Evolutionary conservation across 2,329 filamentous ascomycete genomes (phyloP).

Genomic region (Fusarium torreyae): DNA sequence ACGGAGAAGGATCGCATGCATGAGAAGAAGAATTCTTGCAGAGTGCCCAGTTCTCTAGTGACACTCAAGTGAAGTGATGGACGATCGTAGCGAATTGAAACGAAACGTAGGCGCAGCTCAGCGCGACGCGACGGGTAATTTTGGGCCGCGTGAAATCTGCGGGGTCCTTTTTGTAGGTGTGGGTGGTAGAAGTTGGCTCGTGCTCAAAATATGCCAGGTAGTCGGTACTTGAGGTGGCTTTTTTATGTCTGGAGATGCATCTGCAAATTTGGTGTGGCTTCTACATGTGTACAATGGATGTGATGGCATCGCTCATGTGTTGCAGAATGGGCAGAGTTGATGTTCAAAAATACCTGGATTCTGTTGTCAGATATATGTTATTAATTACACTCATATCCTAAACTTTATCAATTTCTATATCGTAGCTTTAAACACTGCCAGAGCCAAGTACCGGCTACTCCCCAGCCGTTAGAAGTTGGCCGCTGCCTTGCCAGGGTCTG

Average conservation of each 20-base stretch:
- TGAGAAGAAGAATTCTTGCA: background rate
- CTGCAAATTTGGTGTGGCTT: constrained; percentile 3
- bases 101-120: background rate
- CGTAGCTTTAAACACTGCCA: background rate
- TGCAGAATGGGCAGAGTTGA: background rate
- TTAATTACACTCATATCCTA: background rate
- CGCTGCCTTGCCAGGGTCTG: constrained; percentile 42
- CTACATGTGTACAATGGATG: background rate
- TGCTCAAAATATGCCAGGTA: constrained; percentile 37
- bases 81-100: constrained; percentile 14
- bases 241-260: constrained; percentile 9
- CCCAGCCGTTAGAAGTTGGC: constrained; percentile 31
- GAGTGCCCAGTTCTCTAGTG: background rate
- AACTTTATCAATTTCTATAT: background rate
- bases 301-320: background rate
- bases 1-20: background rate
- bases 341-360: too few species aligned
- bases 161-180: constrained; percentile 24
- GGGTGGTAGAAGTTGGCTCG: constrained; percentile 34
- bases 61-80: constrained; percentile 15
- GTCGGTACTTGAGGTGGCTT: constrained; percentile 27
- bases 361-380: background rate
- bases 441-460: constrained; percentile 38
- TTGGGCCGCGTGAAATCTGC: constrained; percentile 38
- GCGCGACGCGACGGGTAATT: constrained; percentile 45